A percentile compares a stretch with the other conserved stretches of the same genome.
Conservation (phyloP, 164 flowering plant genomes). For the Magnolia changhungtana region DNA sequence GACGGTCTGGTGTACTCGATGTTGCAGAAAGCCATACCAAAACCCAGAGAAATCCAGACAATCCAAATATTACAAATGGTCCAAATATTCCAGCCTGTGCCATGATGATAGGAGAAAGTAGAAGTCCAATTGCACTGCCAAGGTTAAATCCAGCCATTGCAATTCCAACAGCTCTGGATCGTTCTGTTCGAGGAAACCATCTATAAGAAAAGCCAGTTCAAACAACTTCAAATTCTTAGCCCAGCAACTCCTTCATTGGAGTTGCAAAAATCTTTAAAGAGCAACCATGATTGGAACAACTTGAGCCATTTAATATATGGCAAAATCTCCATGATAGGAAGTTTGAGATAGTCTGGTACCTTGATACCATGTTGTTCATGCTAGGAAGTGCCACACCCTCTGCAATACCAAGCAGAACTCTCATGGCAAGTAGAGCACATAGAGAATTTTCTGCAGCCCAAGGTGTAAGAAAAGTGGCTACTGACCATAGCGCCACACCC, state of each 20-base stretch:
- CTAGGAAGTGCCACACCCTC: constrained; percentile 99
- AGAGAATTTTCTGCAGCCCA: constrained; percentile 88
- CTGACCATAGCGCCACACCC: constrained; percentile 91
- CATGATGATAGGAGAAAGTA: constrained; percentile 96
- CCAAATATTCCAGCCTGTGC: constrained; percentile 84
- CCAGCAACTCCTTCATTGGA: constrained; percentile 9
- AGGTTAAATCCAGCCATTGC: constrained; percentile 97
- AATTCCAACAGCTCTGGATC: constrained; percentile 88
- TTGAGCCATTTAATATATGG: background rate
- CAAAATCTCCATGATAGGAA: background rate
- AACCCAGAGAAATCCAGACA: constrained; percentile 94
- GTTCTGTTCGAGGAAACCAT: constrained; percentile 93
- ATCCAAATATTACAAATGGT: constrained; percentile 94
- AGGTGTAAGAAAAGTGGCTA: constrained; percentile 90
- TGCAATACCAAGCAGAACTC: constrained; percentile 80
- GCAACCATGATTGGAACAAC: background rate
- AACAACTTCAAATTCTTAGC: constrained; percentile 14
- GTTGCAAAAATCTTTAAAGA: background rate
- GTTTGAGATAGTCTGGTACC: constrained; percentile 35
- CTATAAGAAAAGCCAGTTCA: constrained; percentile 39
- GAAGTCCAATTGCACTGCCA: constrained; percentile 85
- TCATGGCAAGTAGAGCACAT: constrained; percentile 62
- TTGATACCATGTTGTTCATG: constrained; percentile 96
- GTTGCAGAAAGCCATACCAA: constrained; percentile 90
- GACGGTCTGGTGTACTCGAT: constrained; percentile 65